A percentile compares a stretch with the other conserved stretches of the same genome.
phyloP scores from a whole-genome alignment of 805 yeast species.

The Candida oleophila region DNA sequence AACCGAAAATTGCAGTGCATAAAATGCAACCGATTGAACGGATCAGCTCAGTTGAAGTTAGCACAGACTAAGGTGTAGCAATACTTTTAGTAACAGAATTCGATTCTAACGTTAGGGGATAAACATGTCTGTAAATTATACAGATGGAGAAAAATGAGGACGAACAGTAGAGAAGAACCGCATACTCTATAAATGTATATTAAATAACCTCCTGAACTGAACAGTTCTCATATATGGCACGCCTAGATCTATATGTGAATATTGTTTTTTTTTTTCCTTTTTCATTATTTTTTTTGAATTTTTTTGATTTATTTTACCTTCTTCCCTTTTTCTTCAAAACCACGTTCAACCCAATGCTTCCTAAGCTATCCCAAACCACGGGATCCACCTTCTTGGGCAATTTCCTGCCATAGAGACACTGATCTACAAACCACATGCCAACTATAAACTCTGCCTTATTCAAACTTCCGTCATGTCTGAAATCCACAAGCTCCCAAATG shows the following conservation, averaged over 20 bases:
- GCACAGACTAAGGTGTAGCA: no score
- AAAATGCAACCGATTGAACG: no score
- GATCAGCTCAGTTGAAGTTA: no score
- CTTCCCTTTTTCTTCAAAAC: constrained; percentile 36
- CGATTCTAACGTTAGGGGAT: no score
- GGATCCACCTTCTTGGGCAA: constrained; percentile 69
- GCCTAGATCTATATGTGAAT: no score
- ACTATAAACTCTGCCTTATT: constrained; percentile 81
- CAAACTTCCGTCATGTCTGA: constrained; percentile 67
- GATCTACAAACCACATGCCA: constrained; percentile 99
- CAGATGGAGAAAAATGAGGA: no score
- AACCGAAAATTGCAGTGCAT: no score
- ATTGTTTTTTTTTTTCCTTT: no score
- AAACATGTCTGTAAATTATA: no score
- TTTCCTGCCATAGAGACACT: constrained; percentile 90
- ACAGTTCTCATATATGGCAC: no score
- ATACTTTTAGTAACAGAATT: no score
- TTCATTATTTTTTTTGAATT: neutral
- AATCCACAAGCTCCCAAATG: constrained; percentile 73
- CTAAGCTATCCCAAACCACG: constrained; percentile 79
- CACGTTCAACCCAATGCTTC: constrained; percentile 42
- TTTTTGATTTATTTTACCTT: constrained; percentile 6
- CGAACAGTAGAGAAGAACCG: no score
- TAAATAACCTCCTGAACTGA: neutral
- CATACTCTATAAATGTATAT: neutral